Conservation (phyloP, 495 filamentous ascomycete species). For the Podospora pseudopauciseta region DNA sequence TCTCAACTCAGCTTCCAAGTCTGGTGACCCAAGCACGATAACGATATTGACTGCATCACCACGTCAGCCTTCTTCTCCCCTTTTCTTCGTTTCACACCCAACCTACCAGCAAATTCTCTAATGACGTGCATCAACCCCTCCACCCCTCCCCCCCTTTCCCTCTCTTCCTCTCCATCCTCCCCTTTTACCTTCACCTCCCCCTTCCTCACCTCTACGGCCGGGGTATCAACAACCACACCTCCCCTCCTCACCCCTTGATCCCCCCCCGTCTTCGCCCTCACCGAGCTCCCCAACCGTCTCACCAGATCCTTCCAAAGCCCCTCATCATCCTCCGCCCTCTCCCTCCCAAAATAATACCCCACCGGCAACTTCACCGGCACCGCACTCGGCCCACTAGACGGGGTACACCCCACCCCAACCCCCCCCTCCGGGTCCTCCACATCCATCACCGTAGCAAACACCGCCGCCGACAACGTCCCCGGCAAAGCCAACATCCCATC, state of each 20-base stretch:
- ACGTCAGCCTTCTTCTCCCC: neutral
- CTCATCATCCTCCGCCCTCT: slow-evolving; percentile 69
- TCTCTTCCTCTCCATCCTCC: slow-evolving; percentile 36
- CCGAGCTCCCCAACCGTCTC: slow-evolving; percentile 74
- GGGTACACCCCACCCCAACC: slow-evolving; percentile 79
- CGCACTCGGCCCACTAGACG: slow-evolving; percentile 81
- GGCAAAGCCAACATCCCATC: slow-evolving; percentile 85
- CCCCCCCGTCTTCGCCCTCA: slow-evolving; percentile 72
- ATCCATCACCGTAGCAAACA: slow-evolving; percentile 81
- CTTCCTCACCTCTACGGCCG: slow-evolving; percentile 54
- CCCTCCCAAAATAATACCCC: slow-evolving; percentile 83
- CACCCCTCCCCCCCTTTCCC: slow-evolving; percentile 53
- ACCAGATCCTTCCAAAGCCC: slow-evolving; percentile 69
- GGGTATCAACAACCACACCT: slow-evolving; percentile 84
- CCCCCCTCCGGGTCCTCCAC: slow-evolving; percentile 66
- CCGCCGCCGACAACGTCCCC: slow-evolving; percentile 76
- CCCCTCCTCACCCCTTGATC: slow-evolving; percentile 64
- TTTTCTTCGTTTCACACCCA: neutral
- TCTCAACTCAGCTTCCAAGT: slow-evolving; percentile 72
- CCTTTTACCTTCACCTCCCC: slow-evolving; percentile 59
- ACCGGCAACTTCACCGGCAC: slow-evolving; percentile 88
- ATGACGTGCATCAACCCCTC: slow-evolving; percentile 79
- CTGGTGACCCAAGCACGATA: slow-evolving; percentile 79
- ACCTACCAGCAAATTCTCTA: slow-evolving; percentile 75
- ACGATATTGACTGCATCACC: slow-evolving; percentile 62